These are phyloP conservation scores for Acacia crassicarpa DNA, from an alignment of 306 rosid species.

Conservation along the genomic window DNA sequence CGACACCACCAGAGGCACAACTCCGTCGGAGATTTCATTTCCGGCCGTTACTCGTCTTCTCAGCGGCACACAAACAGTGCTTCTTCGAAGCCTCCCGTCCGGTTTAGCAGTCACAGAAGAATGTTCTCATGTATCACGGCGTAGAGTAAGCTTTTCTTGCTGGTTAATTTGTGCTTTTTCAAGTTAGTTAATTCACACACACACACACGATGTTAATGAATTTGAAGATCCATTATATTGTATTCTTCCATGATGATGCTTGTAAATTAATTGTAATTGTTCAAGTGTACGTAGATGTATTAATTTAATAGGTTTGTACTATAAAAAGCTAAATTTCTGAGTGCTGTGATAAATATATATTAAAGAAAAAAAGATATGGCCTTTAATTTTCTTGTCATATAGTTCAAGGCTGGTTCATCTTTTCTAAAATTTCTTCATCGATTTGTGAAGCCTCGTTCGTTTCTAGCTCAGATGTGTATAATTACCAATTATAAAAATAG, in stretches of 20 bases:
- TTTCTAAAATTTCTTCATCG: neutral
- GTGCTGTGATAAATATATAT: neutral
- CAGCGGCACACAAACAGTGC: neutral
- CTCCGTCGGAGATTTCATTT: slow-evolving; percentile 27
- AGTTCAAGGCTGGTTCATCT: neutral
- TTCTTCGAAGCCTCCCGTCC: slow-evolving; percentile 29
- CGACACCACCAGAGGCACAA: slow-evolving; percentile 42
- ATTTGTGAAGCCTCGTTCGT: neutral
- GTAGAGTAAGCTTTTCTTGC: neutral
- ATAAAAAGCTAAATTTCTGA: neutral
- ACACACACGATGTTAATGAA: neutral
- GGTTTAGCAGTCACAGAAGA: slow-evolving; percentile 40
- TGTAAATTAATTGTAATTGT: neutral
- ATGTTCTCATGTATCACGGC: slow-evolving; percentile 46
- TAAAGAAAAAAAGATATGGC: neutral
- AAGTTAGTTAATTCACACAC: neutral
- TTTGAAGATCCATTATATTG: neutral
- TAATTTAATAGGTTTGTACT: neutral
- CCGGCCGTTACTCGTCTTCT: neutral
- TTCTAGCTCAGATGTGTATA: neutral
- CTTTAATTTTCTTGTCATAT: neutral
- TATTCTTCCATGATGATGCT: neutral
- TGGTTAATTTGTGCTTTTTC: neutral
- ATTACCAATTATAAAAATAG: neutral
- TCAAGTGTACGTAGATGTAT: neutral